Evolutionary conservation across 2,329 filamentous ascomycete genomes (phyloP), one percentile per base, ranked within the genome.

Genomic region (Diaporthe sp.): DNA sequence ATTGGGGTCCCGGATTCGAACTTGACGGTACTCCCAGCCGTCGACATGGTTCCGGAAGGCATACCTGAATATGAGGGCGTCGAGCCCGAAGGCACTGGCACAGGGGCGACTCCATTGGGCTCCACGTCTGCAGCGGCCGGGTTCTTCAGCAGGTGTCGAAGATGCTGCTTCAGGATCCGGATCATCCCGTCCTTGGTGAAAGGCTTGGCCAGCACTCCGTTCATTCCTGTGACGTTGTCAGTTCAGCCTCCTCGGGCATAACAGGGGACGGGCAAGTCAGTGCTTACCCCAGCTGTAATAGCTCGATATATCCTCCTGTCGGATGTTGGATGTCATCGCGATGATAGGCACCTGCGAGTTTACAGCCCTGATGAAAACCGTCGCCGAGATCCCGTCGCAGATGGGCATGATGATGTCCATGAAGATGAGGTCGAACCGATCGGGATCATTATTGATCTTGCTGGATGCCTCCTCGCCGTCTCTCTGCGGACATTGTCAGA

Each of bases 341-440:
- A 99, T 94, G 79, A 99, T 97, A 0, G 97, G 97, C 27, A 94
- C 92, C 8, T 92, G 91, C 50, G 92, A 91, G 77, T 95, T 92
- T 76, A 96, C 94, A 80, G 98, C 94, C 70, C 96, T 92, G 77
- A 99, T 98, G 76, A 98, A 92, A 80, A 97, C 94, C 73, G 95
- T 98, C 3, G 97, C 96, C 22, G 96, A 98, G 8, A 98, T 95
- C 78, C 97, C 97, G 80, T 98, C 97, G 71, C 98, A 88, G 77
- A 96, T 94, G 8, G 97, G 97, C 97, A 99, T 98, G 78, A 99
- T 97, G 77, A 99, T 96, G 81, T 97, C 94, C 94, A 96, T 96
- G 76, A 96, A 90, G 77, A 96, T 94, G 71, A 94, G 84, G 77
- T 93, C 91, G 78, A 90, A 93, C 42, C 88, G 83, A 37, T 84